phyloP scores from a whole-genome alignment of 768 basidiomycete species.

The Russula virescens region DNA sequence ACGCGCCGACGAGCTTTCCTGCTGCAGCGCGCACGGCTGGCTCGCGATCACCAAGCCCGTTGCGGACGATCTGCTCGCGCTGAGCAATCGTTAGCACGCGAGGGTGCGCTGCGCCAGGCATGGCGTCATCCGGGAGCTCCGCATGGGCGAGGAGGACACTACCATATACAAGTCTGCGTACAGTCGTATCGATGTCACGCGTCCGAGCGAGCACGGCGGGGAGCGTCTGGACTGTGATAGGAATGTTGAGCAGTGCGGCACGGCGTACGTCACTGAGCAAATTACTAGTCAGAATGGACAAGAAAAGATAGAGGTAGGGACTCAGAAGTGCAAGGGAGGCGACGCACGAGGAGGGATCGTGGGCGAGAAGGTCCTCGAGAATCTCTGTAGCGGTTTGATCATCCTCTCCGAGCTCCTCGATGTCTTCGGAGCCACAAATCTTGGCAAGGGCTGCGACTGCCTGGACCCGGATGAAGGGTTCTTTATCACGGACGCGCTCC shows the following conservation, averaged over 20 bases:
- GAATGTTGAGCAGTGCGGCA: constrained; percentile 66
- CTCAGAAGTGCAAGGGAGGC: too few relatives aligned
- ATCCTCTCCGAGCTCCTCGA: constrained; percentile 45
- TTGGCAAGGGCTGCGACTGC: constrained; percentile 76
- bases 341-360: constrained; percentile 74
- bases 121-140: constrained; percentile 24
- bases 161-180: constrained; percentile 71
- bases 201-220: constrained; percentile 66
- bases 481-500: constrained; percentile 75
- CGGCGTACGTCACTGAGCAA: constrained; percentile 76
- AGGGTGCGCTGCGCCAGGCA: constrained; percentile 52
- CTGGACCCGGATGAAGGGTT: constrained; percentile 67
- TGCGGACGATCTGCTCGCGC: constrained; percentile 68
- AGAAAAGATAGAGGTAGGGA: neutral
- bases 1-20: constrained; percentile 60
- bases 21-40: constrained; percentile 65
- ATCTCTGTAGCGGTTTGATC: constrained; percentile 51
- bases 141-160: constrained; percentile 45
- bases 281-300: neutral
- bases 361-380: constrained; percentile 59
- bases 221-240: constrained; percentile 49
- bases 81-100: constrained; percentile 61
- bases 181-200: constrained; percentile 68
- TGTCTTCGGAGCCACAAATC: constrained; percentile 65
- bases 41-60: constrained; percentile 87